These are phyloP conservation scores for Stagonosporopsis chrysanthemi DNA, from an alignment of 2,329 filamentous ascomycete species.

Conservation along the genomic window DNA sequence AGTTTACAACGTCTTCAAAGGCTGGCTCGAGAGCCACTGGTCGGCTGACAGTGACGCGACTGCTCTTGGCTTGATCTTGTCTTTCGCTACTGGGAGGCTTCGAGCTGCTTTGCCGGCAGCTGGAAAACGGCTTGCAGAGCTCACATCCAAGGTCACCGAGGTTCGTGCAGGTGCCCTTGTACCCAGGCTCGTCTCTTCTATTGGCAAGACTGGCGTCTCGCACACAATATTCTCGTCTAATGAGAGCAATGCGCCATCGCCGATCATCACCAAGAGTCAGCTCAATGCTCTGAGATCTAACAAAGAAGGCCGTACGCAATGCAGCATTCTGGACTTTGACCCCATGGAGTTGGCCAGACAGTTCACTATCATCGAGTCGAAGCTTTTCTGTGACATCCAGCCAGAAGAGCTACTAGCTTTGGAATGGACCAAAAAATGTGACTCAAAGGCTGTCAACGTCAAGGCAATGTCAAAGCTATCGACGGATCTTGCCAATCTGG, in stretches of 20 bases:
- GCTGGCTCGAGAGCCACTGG: slow-evolving; percentile 98
- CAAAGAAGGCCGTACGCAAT: slow-evolving; percentile 73
- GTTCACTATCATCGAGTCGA: slow-evolving; percentile 89
- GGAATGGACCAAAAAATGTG: slow-evolving; percentile 91
- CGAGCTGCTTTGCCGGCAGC: slow-evolving; percentile 74
- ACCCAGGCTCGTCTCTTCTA: slow-evolving; percentile 81
- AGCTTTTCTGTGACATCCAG: slow-evolving; percentile 88
- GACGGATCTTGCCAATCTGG: slow-evolving; percentile 89
- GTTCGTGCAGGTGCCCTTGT: slow-evolving; percentile 74
- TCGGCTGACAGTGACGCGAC: slow-evolving; percentile 78
- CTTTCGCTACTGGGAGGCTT: slow-evolving; percentile 80
- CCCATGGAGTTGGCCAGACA: slow-evolving; percentile 90
- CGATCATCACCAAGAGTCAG: slow-evolving; percentile 78
- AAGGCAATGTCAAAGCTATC: slow-evolving; percentile 92
- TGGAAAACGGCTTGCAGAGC: slow-evolving; percentile 78
- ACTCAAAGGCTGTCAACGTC: slow-evolving; percentile 82
- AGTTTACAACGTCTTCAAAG: slow-evolving; percentile 96
- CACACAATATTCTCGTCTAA: slow-evolving; percentile 73
- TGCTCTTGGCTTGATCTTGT: slow-evolving; percentile 76
- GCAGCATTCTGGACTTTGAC: slow-evolving; percentile 88
- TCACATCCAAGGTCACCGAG: slow-evolving; percentile 79
- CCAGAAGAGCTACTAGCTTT: slow-evolving; percentile 90
- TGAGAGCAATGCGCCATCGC: slow-evolving; percentile 74
- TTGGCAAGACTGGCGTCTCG: slow-evolving; percentile 85
- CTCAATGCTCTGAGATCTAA: slow-evolving; percentile 74